Base-by-base conservation (phyloP, 345 rosid genomes). In the Camelina sativa region DNA sequence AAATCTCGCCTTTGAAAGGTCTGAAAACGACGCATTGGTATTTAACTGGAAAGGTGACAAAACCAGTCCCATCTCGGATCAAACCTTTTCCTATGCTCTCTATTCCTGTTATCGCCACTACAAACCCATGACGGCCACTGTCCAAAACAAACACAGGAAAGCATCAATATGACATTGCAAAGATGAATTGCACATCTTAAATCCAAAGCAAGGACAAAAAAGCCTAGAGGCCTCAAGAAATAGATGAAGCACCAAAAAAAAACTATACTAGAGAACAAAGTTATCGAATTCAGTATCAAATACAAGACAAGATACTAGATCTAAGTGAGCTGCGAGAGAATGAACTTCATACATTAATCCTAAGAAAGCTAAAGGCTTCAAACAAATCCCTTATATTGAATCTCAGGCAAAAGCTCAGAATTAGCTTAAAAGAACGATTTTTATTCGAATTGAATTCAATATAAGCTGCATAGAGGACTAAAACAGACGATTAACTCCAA, bases 51-150 rank as follows among this genome's bases (percentile, higher is more conserved):
- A 91, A 94, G 19, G 97, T 87, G 48, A 91, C 97, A 37, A 82
- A 94, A 46, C 92, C 93, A 3, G 97, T 88, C 64, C 97, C 97
- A 62, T 94, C 98, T 46, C 95, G 83, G 69, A 94, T 94, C 79
- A 88, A 84, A 48, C 98, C 98, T 72, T 91, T 91, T 34, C 98
- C 97, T 46, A 94, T 52, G 75, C 65, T 90, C 67, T 90, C 91
- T 38, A 91, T 89, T 48, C 93, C 93, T 0, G 95, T 94, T 78
- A 94, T 87, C 0, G 93, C 98, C 77, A 90, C 91, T 79, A 94
- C 96, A 80, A 90, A 91, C 51, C 96, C 98, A 76, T 94, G 96
- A 13, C 93, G 83, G 25, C 95, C 97, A 75, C 97, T 91, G 83
- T 65, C 1, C 48, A 57, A 38, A 70, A 25, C 67, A 71, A 30